Evolutionary conservation across 2,329 filamentous ascomycete genomes (phyloP).

Genomic region (Sclerotinia sclerotiorum): DNA sequence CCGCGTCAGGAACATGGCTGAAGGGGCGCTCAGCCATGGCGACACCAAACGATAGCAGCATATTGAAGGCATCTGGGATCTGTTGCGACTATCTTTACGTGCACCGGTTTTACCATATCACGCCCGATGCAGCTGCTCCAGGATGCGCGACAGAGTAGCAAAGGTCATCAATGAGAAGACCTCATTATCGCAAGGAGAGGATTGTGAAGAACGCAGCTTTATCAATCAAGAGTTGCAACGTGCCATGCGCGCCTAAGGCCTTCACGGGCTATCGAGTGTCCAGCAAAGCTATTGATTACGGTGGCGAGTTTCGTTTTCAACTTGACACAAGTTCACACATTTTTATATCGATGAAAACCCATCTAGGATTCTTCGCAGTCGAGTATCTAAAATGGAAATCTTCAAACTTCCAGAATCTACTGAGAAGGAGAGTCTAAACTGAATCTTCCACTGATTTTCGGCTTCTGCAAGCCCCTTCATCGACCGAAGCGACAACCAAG

Average conservation of each 20-base stretch:
- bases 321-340: neutral
- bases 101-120: constrained; percentile 1
- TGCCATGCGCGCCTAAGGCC: no score
- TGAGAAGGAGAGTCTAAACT: neutral
- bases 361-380: neutral
- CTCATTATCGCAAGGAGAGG: neutral
- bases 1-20: neutral
- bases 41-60: neutral
- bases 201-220: neutral
- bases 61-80: neutral
- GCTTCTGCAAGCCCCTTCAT: neutral
- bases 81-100: neutral
- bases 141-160: neutral
- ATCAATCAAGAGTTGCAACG: no score
- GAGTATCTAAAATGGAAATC: neutral
- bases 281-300: neutral
- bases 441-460: neutral
- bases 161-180: constrained; percentile 3
- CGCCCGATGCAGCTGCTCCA: neutral
- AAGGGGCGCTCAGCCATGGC: neutral
- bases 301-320: neutral
- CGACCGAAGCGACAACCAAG: constrained; percentile 3
- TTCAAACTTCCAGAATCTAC: neutral
- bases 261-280: no score
- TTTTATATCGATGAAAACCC: neutral